A percentile compares a stretch with the other conserved stretches of the same genome.
Evolutionary conservation across 2,329 filamentous ascomycete species (phyloP).

Genomic region (Penicillium sp.): DNA sequence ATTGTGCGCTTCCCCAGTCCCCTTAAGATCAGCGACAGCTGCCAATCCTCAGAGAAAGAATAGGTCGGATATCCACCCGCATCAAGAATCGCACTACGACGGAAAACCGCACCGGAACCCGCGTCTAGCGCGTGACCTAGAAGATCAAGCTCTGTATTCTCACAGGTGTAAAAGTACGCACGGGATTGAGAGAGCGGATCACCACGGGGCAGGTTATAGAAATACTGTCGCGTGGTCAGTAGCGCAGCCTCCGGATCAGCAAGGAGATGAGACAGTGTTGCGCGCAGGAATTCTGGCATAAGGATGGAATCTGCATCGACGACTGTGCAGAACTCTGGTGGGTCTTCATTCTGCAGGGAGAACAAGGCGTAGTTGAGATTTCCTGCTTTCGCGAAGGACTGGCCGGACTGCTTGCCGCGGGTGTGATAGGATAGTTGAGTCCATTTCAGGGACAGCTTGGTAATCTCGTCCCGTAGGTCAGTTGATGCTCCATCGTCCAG

Average conservation of each 20-base stretch:
- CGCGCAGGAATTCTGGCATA: conserved; percentile 35
- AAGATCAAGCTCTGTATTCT: conserved; percentile 34
- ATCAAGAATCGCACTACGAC: conserved; percentile 30
- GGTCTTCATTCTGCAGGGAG: conserved; percentile 21
- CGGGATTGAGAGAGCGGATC: conserved; percentile 35
- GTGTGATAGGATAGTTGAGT: conserved; percentile 56
- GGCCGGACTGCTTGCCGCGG: conserved; percentile 43
- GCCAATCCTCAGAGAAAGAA: conserved; percentile 38
- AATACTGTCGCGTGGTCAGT: conserved; percentile 36
- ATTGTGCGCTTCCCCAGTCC: conserved; percentile 31
- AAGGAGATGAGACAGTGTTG: conserved; percentile 38
- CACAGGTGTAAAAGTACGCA: conserved; percentile 34
- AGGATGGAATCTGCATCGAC: conserved; percentile 42
- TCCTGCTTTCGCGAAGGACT: conserved; percentile 38
- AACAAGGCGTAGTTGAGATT: conserved; percentile 39
- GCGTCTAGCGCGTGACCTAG: conserved; percentile 32
- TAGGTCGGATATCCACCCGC: conserved; percentile 37
- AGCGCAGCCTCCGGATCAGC: conserved; percentile 29
- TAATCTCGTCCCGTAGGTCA: conserved; percentile 42
- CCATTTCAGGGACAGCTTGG: conserved; percentile 41
- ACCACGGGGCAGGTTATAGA: conserved; percentile 33
- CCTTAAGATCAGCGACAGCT: conserved; percentile 34
- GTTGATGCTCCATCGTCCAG: conserved; percentile 56
- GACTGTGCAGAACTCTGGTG: conserved; percentile 33
- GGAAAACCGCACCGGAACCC: conserved; percentile 37